These are phyloP conservation scores for Fusarium transvaalense DNA, from an alignment of 2,329 filamentous ascomycete species.

Conservation along the genomic window DNA sequence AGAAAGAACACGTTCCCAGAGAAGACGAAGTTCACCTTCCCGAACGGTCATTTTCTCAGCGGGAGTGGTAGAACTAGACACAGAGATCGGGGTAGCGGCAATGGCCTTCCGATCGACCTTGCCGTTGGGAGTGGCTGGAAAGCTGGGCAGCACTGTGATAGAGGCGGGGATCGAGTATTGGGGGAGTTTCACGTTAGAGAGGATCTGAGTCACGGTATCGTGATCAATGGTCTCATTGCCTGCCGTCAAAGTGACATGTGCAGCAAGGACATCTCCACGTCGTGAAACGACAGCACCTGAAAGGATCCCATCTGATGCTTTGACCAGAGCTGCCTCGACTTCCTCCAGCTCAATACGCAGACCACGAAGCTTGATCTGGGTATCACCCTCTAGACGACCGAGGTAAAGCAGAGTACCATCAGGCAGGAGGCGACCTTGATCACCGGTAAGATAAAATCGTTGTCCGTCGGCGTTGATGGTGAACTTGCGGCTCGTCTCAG, in stretches of 20 bases:
- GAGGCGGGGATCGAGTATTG: conserved; percentile 6
- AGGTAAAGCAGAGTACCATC: conserved; percentile 53
- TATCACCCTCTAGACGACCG: conserved; percentile 57
- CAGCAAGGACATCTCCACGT: background rate
- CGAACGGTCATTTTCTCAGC: background rate
- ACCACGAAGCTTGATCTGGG: conserved; percentile 61
- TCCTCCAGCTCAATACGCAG: conserved; percentile 62
- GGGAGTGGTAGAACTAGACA: accelerated
- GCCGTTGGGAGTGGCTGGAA: background rate
- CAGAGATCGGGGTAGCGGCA: background rate
- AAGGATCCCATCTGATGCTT: conserved; percentile 1
- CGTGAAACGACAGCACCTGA: conserved; percentile 11
- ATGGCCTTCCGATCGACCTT: conserved; percentile 5
- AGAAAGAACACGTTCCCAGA: background rate
- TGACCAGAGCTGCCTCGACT: conserved; percentile 24
- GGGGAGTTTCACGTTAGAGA: background rate
- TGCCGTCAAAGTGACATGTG: background rate
- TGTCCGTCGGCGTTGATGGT: background rate
- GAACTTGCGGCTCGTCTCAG: conserved; percentile 5
- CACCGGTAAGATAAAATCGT: conserved; percentile 33
- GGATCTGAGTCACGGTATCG: background rate
- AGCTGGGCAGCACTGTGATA: background rate
- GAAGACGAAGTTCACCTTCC: conserved; percentile 1
- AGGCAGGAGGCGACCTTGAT: conserved; percentile 34
- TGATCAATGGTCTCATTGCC: background rate